phyloP scores from a whole-genome alignment of 2,329 filamentous ascomycete species.

The Lachnellula subtilissima region DNA sequence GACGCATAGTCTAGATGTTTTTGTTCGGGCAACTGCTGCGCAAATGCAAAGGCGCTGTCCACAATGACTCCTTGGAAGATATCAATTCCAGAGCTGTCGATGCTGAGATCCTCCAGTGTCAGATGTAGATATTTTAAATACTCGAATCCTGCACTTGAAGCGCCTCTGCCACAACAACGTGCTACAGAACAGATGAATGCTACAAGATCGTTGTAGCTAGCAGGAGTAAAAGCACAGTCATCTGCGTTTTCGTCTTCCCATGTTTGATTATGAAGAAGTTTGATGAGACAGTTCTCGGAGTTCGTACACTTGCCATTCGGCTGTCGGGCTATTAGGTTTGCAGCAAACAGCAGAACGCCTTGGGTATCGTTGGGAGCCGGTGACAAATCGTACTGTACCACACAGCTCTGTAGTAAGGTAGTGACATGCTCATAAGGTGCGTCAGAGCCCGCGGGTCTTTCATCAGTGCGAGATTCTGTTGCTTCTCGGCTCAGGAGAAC shows the following conservation, averaged over 20 bases:
- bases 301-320: neutral
- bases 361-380: neutral
- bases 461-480: neutral
- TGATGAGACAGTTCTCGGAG: neutral
- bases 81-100: constrained; percentile 1
- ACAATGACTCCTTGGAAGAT: constrained; percentile 27
- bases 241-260: neutral
- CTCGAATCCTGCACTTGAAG: constrained; percentile 32
- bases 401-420: constrained; percentile 14
- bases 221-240: neutral
- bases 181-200: constrained; percentile 43
- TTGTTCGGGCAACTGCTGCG: constrained; percentile 25
- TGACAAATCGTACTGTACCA: constrained; percentile 5
- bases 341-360: constrained; percentile 16
- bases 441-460: neutral
- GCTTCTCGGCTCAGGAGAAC: constrained; percentile 26
- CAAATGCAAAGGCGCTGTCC: constrained; percentile 31
- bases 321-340: constrained; percentile 17
- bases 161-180: constrained; percentile 42
- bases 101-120: constrained; percentile 13
- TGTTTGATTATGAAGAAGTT: constrained; percentile 9
- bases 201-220: constrained; percentile 16
- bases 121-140: constrained; percentile 35
- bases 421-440: constrained; percentile 9
- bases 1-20: constrained; percentile 30